These are phyloP conservation scores for Tetrapisispora arboricola DNA, from an alignment of 805 yeast species.

Conservation along the genomic window DNA sequence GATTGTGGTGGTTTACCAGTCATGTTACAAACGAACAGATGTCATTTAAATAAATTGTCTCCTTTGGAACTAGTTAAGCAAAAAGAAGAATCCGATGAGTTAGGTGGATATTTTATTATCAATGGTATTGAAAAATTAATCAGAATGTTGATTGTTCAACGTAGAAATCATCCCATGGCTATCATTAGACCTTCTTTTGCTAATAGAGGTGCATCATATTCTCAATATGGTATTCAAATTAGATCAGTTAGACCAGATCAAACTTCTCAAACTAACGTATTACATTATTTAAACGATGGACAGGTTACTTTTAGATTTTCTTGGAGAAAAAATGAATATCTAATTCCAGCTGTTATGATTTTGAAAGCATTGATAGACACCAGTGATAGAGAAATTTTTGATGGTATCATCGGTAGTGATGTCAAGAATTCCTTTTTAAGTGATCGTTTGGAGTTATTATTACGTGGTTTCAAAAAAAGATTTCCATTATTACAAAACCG, in stretches of 20 bases:
- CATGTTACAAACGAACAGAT: constrained; percentile 84
- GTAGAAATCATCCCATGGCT: constrained; percentile 98
- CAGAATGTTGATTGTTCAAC: constrained; percentile 95
- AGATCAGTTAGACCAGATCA: constrained; percentile 94
- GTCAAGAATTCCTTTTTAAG: constrained; percentile 83
- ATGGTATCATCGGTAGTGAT: constrained; percentile 90
- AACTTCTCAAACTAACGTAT: constrained; percentile 94
- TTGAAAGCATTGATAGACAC: constrained; percentile 84
- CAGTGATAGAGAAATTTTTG: constrained; percentile 90
- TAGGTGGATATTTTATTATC: constrained; percentile 93
- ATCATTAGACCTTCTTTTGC: constrained; percentile 88
- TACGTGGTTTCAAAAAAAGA: constrained; percentile 81
- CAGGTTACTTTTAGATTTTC: constrained; percentile 93
- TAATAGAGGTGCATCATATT: constrained; percentile 85
- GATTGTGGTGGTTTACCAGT: constrained; percentile 88
- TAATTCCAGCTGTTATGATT: constrained; percentile 88
- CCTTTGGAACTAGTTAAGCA: constrained; percentile 70
- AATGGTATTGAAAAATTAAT: constrained; percentile 95
- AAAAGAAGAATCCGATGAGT: constrained; percentile 88
- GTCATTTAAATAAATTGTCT: constrained; percentile 76
- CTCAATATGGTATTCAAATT: constrained; percentile 86
- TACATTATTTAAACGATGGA: constrained; percentile 92
- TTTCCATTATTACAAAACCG: constrained; percentile 54
- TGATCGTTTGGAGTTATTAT: constrained; percentile 89
- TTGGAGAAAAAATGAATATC: constrained; percentile 92